These are phyloP conservation scores for Digitaria exilis DNA, from an alignment of 202 grass and related monocot species.

Conservation along the genomic window DNA sequence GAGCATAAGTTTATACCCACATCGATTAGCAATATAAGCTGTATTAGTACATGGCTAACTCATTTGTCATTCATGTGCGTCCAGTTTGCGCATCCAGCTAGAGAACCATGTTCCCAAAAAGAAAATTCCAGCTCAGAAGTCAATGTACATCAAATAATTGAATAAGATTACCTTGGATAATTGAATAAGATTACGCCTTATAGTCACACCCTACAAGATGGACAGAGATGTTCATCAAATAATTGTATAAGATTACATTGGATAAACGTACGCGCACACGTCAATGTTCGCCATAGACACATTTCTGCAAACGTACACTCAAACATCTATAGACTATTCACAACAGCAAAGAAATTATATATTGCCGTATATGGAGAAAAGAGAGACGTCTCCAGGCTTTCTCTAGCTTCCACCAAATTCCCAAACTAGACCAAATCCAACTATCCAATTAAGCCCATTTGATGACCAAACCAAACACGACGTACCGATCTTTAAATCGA, in stretches of 20 bases:
- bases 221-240: neutral
- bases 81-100: neutral
- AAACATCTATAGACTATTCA: neutral
- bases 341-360: neutral
- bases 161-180: no score
- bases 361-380: neutral
- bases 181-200: no score
- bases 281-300: neutral
- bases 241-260: neutral
- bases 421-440: constrained; percentile 6
- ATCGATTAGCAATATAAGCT: neutral
- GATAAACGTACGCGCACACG: neutral
- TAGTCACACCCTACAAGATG: no score
- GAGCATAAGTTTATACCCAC: neutral
- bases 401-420: neutral
- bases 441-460: neutral
- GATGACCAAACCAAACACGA: neutral
- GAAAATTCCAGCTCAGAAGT: constrained; percentile 8
- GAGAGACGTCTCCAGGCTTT: neutral
- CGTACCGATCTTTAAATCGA: neutral
- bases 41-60: neutral
- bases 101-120: neutral
- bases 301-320: neutral
- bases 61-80: neutral
- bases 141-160: no score